Conservation (phyloP, 306 rosid species). For the Inga leiocalycina region DNA sequence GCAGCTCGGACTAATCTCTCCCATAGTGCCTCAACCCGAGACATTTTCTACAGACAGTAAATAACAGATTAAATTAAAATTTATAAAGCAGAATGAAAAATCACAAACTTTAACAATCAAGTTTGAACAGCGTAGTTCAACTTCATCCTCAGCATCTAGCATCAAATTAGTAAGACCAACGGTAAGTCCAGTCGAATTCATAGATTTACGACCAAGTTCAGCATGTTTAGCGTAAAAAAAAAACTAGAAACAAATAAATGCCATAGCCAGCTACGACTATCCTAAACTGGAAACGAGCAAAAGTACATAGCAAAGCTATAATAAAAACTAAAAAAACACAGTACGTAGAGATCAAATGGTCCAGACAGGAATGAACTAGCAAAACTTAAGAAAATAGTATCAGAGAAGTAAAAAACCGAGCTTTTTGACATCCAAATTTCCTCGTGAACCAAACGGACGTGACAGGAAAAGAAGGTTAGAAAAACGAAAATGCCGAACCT, state of each 20-base stretch:
- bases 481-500: conserved; percentile 38
- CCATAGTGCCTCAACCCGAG: conserved; percentile 83
- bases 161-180: conserved; percentile 27
- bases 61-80: conserved; percentile 17
- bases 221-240: neutral
- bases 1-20: conserved; percentile 89
- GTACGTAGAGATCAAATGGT: conserved; percentile 21
- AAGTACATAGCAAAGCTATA: neutral
- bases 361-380: conserved; percentile 9
- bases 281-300: neutral
- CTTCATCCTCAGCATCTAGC: conserved; percentile 20
- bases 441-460: neutral
- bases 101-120: neutral
- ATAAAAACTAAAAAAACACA: neutral
- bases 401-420: neutral
- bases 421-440: neutral
- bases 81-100: conserved; percentile 6
- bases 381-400: neutral
- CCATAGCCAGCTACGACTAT: neutral
- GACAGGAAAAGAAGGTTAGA: neutral
- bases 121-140: conserved; percentile 10
- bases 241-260: neutral
- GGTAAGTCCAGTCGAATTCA: neutral
- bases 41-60: conserved; percentile 51
- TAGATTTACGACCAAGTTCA: neutral